phyloP scores from a whole-genome alignment of 805 yeast genomes.

The Candida chauliodis region DNA sequence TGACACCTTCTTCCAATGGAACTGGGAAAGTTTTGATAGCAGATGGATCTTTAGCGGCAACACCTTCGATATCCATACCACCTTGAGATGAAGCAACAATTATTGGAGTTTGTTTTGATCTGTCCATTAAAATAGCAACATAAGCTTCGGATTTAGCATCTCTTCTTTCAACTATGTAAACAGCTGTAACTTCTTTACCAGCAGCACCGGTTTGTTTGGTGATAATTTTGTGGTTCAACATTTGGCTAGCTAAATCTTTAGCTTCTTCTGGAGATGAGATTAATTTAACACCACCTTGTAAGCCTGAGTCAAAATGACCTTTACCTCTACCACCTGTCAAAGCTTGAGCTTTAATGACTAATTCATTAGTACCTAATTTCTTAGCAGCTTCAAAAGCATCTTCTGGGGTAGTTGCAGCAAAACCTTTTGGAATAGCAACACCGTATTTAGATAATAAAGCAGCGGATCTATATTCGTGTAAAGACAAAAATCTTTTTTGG shows the following conservation, averaged over 20 bases:
- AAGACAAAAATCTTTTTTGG: slow-evolving; percentile 70
- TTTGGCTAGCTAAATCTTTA: slow-evolving; percentile 75
- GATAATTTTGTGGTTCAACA: slow-evolving; percentile 89
- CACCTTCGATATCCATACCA: slow-evolving; percentile 99
- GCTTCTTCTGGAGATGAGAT: slow-evolving; percentile 85
- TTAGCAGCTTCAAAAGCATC: slow-evolving; percentile 84
- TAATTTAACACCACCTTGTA: slow-evolving; percentile 94
- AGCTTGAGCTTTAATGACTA: slow-evolving; percentile 98
- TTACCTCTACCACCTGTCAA: slow-evolving; percentile 99
- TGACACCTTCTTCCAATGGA: slow-evolving; percentile 74
- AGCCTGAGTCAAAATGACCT: slow-evolving; percentile 94
- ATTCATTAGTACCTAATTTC: slow-evolving; percentile 67
- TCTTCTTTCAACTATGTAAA: slow-evolving; percentile 91
- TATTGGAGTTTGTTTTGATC: slow-evolving; percentile 84
- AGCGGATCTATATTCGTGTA: slow-evolving; percentile 96
- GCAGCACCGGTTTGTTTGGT: slow-evolving; percentile 98
- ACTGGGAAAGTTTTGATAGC: slow-evolving; percentile 88
- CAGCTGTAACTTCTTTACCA: slow-evolving; percentile 96
- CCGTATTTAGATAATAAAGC: slow-evolving; percentile 78
- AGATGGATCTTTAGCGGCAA: slow-evolving; percentile 84
- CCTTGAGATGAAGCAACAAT: slow-evolving; percentile 97
- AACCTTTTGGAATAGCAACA: slow-evolving; percentile 88
- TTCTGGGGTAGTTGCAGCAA: slow-evolving; percentile 84
- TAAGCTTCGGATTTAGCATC: slow-evolving; percentile 94
- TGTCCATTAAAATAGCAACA: slow-evolving; percentile 91